Evolutionary conservation across 768 basidiomycete species (phyloP).

Genomic region (Phlebiopsis flavidoalba): DNA sequence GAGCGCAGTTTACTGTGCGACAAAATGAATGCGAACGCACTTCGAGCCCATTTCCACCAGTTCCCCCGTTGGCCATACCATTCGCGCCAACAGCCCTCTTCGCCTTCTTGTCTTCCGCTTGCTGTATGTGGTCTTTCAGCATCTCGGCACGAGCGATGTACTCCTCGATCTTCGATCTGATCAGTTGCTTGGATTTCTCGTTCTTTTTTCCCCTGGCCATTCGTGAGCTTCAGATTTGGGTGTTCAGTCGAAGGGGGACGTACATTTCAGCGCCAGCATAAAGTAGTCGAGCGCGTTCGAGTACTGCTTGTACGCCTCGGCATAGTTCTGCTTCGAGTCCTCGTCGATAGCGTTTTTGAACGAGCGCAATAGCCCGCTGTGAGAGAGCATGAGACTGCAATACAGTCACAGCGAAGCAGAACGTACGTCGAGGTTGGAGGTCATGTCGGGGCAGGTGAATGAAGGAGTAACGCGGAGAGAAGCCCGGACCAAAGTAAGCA

Average conservation of each 20-base stretch:
- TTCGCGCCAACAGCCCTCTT: slow-evolving; percentile 46
- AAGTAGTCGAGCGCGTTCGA: slow-evolving; percentile 97
- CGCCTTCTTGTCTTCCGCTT: slow-evolving; percentile 59
- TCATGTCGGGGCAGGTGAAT: not conserved
- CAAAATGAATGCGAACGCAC: slow-evolving; percentile 25
- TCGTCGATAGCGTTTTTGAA: slow-evolving; percentile 91
- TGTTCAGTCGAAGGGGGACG: slow-evolving; percentile 19
- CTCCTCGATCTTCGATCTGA: slow-evolving; percentile 83
- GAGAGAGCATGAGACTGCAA: not conserved
- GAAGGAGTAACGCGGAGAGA: not conserved
- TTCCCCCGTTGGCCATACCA: slow-evolving; percentile 36
- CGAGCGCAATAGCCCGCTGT: slow-evolving; percentile 83
- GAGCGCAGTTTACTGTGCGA: not conserved
- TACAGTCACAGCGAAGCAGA: slow-evolving; percentile 11
- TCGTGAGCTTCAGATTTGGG: not conserved
- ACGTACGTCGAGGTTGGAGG: slow-evolving; percentile 6
- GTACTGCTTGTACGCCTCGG: slow-evolving; percentile 91
- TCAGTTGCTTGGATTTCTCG: slow-evolving; percentile 82
- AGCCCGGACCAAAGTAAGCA: not conserved
- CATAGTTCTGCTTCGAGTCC: slow-evolving; percentile 89
- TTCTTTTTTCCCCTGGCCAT: slow-evolving; percentile 80
- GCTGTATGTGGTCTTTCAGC: slow-evolving; percentile 77
- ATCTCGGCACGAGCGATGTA: slow-evolving; percentile 91
- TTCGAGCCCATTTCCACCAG: slow-evolving; percentile 30
- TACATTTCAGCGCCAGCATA: slow-evolving; percentile 94